phyloP scores from a whole-genome alignment of 1,284 basidiomycete genomes.

The Sporisorium exsertum region DNA sequence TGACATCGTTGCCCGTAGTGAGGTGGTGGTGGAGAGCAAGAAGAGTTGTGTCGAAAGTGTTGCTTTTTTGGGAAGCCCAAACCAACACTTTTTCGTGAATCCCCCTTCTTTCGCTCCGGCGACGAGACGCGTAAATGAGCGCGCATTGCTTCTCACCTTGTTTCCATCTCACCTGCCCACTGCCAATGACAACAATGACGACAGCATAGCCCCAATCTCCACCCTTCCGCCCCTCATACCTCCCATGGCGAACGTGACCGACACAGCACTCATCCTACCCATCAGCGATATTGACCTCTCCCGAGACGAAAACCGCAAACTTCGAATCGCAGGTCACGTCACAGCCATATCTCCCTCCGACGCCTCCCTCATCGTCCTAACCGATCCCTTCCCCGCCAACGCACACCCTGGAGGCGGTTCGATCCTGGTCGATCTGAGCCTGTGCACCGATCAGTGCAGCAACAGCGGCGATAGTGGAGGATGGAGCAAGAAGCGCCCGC shows the following conservation, averaged over 20 bases:
- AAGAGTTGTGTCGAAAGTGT: neutral
- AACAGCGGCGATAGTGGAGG: neutral
- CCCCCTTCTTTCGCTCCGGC: neutral
- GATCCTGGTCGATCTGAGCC: constrained; percentile 30
- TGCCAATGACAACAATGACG: neutral
- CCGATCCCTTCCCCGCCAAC: constrained; percentile 5
- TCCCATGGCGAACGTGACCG: constrained; percentile 9
- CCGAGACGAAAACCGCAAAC: constrained; percentile 19
- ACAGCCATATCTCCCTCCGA: constrained; percentile 16
- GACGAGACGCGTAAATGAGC: constrained; percentile 1
- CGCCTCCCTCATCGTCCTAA: constrained; percentile 21
- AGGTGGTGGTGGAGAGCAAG: constrained; percentile 4
- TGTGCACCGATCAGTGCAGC: constrained; percentile 17
- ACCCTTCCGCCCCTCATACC: neutral
- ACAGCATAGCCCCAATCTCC: neutral
- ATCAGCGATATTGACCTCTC: constrained; percentile 30
- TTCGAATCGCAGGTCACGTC: constrained; percentile 35
- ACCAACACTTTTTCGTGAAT: neutral
- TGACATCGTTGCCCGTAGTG: constrained; percentile 4
- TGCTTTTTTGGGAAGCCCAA: neutral
- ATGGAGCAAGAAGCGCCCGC: constrained; percentile 1
- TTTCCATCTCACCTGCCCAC: neutral
- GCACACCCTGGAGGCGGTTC: neutral
- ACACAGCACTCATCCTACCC: constrained; percentile 26
- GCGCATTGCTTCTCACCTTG: constrained; percentile 17